phyloP scores from a whole-genome alignment of 2,329 filamentous ascomycete species.

The Fusarium neocosmosporiellum region DNA sequence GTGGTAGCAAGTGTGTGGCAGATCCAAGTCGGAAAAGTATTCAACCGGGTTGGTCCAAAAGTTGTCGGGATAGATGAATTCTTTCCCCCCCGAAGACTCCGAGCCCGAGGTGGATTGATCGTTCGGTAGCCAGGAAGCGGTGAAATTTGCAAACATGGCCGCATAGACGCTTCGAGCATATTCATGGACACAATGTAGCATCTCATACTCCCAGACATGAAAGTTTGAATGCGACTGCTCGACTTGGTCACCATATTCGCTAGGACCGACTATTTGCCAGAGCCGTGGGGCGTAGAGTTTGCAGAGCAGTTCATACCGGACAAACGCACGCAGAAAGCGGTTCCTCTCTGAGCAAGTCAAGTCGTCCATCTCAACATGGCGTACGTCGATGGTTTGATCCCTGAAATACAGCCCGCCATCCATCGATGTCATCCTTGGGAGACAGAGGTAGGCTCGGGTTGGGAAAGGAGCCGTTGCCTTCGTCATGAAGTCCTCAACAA shows the following conservation, averaged over 20 bases:
- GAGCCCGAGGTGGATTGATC: neutral
- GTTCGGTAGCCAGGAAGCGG: constrained; percentile 2
- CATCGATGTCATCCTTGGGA: neutral
- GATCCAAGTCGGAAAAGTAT: neutral
- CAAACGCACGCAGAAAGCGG: neutral
- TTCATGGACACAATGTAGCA: neutral
- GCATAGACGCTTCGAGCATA: constrained; percentile 14
- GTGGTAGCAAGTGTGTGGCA: neutral
- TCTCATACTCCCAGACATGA: neutral
- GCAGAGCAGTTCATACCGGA: constrained; percentile 11
- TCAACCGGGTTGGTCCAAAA: neutral
- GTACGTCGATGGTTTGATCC: neutral
- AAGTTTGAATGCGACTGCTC: neutral
- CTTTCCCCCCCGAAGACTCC: neutral
- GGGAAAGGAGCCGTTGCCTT: constrained; percentile 16
- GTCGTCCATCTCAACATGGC: neutral
- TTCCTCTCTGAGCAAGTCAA: neutral
- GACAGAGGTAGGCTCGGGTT: constrained; percentile 12
- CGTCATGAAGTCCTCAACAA: constrained; percentile 29
- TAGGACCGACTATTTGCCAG: neutral
- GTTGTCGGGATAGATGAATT: neutral
- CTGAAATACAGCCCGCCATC: neutral
- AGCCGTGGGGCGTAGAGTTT: neutral
- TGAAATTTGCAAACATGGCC: constrained; percentile 11
- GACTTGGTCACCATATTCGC: neutral